Evolutionary conservation across 345 rosid genomes (phyloP).

Genomic region (Microthlaspi erraticum): DNA sequence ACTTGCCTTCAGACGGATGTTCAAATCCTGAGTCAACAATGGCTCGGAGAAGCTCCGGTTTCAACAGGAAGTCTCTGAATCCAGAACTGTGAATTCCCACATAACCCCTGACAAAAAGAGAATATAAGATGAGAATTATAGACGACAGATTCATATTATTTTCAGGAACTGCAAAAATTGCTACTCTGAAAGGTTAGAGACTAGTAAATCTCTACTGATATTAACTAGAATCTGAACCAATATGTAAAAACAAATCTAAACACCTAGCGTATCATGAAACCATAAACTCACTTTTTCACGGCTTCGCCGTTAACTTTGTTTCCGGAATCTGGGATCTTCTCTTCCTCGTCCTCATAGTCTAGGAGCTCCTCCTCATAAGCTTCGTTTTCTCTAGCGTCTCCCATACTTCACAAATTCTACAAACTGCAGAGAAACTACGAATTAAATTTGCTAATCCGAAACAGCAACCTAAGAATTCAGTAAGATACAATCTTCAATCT

Average conservation of each 20-base stretch:
- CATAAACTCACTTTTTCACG: constrained; percentile 71
- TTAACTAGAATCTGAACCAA: background rate
- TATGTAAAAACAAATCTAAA: background rate
- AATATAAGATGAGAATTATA: background rate
- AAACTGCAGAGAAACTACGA: background rate
- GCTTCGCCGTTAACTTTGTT: constrained; percentile 85
- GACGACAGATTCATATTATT: background rate
- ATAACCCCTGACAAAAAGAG: constrained; percentile 63
- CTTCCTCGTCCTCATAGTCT: constrained; percentile 97
- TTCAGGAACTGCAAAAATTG: background rate
- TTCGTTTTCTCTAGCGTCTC: constrained; percentile 91
- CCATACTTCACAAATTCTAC: constrained; percentile 58
- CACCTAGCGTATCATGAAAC: background rate
- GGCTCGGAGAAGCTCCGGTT: constrained; percentile 98
- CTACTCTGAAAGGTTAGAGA: background rate
- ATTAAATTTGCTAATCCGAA: background rate
- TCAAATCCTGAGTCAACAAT: constrained; percentile 99
- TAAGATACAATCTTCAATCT: no score
- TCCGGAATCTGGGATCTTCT: constrained; percentile 75
- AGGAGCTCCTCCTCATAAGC: constrained; percentile 99
- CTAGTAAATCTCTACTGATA: background rate
- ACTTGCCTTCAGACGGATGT: constrained; percentile 97
- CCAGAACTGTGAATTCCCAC: constrained; percentile 99
- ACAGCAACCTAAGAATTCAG: background rate
- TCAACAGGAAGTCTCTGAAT: constrained; percentile 98